phyloP scores from a whole-genome alignment of 2,329 filamentous ascomycete species.

The Paramyrothecium sp. region DNA sequence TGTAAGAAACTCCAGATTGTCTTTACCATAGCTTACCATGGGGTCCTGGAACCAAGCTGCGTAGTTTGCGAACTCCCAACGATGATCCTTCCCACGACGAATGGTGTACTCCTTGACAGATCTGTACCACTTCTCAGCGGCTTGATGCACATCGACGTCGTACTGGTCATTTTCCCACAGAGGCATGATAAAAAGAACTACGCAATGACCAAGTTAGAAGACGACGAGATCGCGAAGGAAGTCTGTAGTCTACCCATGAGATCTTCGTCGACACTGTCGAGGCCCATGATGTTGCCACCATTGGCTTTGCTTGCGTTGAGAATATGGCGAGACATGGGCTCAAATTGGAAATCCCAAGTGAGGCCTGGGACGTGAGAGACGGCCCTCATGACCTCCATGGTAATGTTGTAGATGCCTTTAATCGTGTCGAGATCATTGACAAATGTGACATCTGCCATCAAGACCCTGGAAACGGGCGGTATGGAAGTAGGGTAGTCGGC shows the following conservation, averaged over 20 bases:
- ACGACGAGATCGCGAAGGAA: too few relatives aligned
- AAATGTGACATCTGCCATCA: constrained; percentile 12
- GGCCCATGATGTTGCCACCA: constrained; percentile 12
- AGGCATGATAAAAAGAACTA: constrained; percentile 1
- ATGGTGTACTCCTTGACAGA: constrained; percentile 15
- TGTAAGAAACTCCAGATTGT: constrained; percentile 26
- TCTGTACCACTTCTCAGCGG: neutral
- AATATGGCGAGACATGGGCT: constrained; percentile 10
- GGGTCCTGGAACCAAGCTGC: constrained; percentile 33
- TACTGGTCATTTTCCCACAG: neutral
- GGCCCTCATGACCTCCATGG: constrained; percentile 6
- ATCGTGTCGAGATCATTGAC: constrained; percentile 10
- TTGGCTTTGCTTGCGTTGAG: neutral
- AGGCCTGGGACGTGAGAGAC: constrained; percentile 9
- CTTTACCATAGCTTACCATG: constrained; percentile 30
- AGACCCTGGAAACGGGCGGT: constrained; percentile 8
- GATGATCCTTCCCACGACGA: constrained; percentile 20
- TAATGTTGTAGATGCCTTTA: constrained; percentile 12
- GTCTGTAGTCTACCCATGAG: constrained; percentile 1
- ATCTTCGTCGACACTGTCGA: constrained; percentile 8
- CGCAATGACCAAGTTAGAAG: neutral
- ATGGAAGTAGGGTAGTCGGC: constrained; percentile 11
- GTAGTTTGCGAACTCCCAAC: constrained; percentile 50
- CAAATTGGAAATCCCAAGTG: constrained; percentile 12
- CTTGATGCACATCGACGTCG: neutral